These are phyloP conservation scores for Reticulascus tulasneorum DNA, from an alignment of 2,329 filamentous ascomycete genomes.

Conservation along the genomic window DNA sequence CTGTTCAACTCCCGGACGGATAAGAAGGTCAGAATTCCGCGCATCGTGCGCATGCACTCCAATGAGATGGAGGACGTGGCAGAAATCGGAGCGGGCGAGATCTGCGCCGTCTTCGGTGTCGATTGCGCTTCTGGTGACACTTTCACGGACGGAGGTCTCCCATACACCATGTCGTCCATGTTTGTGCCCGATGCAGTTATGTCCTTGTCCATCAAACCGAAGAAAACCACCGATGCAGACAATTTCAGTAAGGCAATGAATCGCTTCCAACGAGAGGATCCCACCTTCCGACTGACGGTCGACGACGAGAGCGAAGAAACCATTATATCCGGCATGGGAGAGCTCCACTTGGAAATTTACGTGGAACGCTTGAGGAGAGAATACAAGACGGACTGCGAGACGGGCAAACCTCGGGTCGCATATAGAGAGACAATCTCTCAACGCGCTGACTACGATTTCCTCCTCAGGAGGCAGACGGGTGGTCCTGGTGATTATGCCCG, in stretches of 20 bases:
- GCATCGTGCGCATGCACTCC: conserved; percentile 98
- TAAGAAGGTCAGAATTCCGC: conserved; percentile 94
- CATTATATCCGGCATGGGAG: conserved; percentile 97
- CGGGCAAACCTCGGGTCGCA: conserved; percentile 93
- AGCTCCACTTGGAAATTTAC: conserved; percentile 95
- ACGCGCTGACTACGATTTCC: conserved; percentile 81
- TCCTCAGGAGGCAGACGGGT: conserved; percentile 92
- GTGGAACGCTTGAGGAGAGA: conserved; percentile 94
- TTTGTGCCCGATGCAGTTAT: conserved; percentile 97
- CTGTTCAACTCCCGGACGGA: conserved; percentile 91
- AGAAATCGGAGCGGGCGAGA: conserved; percentile 93
- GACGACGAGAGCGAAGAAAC: conserved; percentile 92
- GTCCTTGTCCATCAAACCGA: conserved; percentile 94
- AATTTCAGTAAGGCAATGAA: conserved; percentile 99
- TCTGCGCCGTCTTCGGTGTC: conserved; percentile 96
- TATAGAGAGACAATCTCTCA: conserved; percentile 91
- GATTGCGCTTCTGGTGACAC: conserved; percentile 98
- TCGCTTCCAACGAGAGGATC: conserved; percentile 96
- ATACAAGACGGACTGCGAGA: conserved; percentile 92
- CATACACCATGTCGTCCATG: conserved; percentile 97
- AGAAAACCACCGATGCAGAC: conserved; percentile 83
- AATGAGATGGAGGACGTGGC: conserved; percentile 98
- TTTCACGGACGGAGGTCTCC: conserved; percentile 89
- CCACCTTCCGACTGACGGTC: conserved; percentile 92
- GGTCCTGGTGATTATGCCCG: conserved; percentile 94